phyloP scores from a whole-genome alignment of 768 basidiomycete species.

The Agaricus sinodeliciosus region DNA sequence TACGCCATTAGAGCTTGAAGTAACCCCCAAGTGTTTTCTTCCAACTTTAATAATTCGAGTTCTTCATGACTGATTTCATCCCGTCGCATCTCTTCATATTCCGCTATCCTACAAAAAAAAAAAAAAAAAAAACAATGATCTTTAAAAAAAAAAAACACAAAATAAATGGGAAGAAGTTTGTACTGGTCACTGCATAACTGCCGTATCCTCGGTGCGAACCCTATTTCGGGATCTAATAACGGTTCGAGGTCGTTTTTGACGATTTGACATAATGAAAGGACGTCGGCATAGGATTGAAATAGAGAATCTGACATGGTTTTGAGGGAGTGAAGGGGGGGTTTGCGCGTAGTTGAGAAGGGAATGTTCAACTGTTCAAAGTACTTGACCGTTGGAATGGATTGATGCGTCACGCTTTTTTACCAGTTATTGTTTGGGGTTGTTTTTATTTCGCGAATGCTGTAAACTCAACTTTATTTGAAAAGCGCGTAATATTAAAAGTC shows the following conservation, averaged over 20 bases:
- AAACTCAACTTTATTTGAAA: no score
- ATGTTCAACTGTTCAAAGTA: no score
- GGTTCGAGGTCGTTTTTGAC: constrained; percentile 49
- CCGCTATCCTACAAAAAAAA: constrained; percentile 37
- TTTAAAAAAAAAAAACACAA: constrained; percentile 21
- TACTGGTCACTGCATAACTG: constrained; percentile 52
- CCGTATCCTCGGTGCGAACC: constrained; percentile 63
- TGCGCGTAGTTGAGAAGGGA: not conserved
- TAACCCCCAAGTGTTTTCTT: constrained; percentile 78
- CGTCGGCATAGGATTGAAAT: constrained; percentile 63
- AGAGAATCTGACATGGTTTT: constrained; percentile 52
- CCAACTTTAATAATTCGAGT: constrained; percentile 58
- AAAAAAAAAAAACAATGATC: not conserved
- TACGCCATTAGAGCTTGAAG: constrained; percentile 74
- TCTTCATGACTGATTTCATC: constrained; percentile 38
- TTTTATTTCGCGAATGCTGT: no score
- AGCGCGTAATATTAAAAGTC: no score
- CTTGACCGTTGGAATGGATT: no score
- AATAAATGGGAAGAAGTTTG: no score
- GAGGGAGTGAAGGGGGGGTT: no score
- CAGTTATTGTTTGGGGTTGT: no score
- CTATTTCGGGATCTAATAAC: constrained; percentile 57
- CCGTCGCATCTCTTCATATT: constrained; percentile 37
- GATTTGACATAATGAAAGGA: constrained; percentile 53
- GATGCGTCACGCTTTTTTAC: no score